phyloP scores from a whole-genome alignment of 2,329 filamentous ascomycete species.

The Geosmithia putterillii region DNA sequence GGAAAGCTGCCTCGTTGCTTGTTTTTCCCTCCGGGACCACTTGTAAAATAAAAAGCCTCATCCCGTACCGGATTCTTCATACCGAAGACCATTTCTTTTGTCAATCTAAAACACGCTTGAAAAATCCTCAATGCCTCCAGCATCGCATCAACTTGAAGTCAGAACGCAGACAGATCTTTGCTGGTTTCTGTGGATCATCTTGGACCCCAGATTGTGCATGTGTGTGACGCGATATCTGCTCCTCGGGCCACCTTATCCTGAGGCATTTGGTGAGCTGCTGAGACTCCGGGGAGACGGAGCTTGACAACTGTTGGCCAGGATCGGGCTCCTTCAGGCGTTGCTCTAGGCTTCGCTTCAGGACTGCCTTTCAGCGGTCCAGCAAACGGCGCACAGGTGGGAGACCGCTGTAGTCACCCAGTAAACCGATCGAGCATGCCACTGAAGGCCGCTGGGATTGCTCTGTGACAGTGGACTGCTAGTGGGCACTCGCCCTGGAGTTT shows the following conservation, averaged over 20 bases:
- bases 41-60: slow-evolving; percentile 32
- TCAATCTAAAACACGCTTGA: slow-evolving; percentile 2
- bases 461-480: neutral
- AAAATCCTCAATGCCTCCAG: neutral
- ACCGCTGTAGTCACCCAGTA: no score
- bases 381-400: no score
- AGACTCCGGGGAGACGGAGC: neutral
- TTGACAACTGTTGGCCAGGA: neutral
- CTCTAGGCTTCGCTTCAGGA: no score
- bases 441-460: neutral
- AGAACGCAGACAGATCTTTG: neutral
- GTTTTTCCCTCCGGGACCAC: slow-evolving; percentile 19
- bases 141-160: slow-evolving; percentile 1
- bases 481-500: slow-evolving; percentile 1
- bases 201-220: neutral
- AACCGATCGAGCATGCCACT: no score
- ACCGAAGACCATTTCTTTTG: slow-evolving; percentile 15
- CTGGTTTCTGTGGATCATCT: neutral
- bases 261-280: slow-evolving; percentile 1
- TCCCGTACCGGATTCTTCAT: slow-evolving; percentile 22
- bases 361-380: no score
- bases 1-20: slow-evolving; percentile 11
- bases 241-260: neutral
- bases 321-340: neutral
- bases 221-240: neutral